Evolutionary conservation across 1,139 yeast species (phyloP).

Genomic region (Hyphopichia fennica): DNA sequence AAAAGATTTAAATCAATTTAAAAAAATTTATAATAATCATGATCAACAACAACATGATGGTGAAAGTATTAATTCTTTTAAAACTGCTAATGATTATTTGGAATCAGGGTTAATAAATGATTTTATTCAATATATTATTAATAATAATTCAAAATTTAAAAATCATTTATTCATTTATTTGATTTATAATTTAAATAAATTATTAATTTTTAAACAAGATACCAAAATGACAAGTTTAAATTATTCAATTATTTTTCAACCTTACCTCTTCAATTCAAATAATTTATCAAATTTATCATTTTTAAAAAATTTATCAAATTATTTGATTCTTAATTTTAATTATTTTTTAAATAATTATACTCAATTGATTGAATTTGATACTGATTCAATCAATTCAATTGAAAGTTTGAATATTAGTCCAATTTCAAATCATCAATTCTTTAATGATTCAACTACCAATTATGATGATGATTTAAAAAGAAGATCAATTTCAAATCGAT

Average conservation of each 20-base stretch:
- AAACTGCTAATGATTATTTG: neutral
- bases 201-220: slow-evolving; percentile 4
- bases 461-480: slow-evolving; percentile 4
- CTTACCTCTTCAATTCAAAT: slow-evolving; percentile 14
- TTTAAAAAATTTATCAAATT: slow-evolving; percentile 1
- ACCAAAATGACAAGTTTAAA: slow-evolving; percentile 18
- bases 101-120: too few relatives aligned
- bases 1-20: slow-evolving; percentile 10
- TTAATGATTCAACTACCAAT: neutral
- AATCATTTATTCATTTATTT: slow-evolving; percentile 11
- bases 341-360: slow-evolving; percentile 6
- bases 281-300: slow-evolving; percentile 13
- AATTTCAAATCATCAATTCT: neutral
- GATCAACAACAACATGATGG: too few relatives aligned
- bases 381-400: too few relatives aligned
- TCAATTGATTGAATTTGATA: neutral
- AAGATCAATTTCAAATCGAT: slow-evolving; percentile 9
- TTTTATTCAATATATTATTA: neutral
- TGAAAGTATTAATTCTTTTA: neutral
- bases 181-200: slow-evolving; percentile 8
- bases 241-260: slow-evolving; percentile 18
- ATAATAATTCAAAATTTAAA: neutral
- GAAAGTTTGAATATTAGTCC: slow-evolving; percentile 1
- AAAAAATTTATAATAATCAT: slow-evolving; percentile 12
- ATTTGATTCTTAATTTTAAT: slow-evolving; percentile 13